Conservation (phyloP, 768 basidiomycete species). For the Candolleomyces efflorescens region DNA sequence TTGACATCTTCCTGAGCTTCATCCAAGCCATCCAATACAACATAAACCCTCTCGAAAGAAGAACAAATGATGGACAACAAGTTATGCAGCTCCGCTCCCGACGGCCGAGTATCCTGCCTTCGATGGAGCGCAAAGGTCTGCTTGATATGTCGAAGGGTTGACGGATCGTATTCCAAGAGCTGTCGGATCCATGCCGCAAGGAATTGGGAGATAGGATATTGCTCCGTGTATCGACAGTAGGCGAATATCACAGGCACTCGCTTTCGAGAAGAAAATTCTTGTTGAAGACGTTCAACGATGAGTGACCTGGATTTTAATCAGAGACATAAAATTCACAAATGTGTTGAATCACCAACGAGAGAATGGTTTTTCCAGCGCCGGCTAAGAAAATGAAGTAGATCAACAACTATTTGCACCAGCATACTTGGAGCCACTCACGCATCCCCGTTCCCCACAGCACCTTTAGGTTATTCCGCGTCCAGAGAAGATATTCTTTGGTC, state of each 20-base stretch:
- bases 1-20: not conserved
- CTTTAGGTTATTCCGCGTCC: not conserved
- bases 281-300: not conserved
- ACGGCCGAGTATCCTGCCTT: not conserved
- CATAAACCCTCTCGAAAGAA: not conserved
- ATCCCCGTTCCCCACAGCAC: conserved; percentile 1
- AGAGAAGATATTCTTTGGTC: not conserved
- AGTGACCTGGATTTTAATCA: not conserved
- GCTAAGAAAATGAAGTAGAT: not conserved
- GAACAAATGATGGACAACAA: not conserved
- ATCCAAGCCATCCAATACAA: not conserved
- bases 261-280: not conserved
- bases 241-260: not conserved
- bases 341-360: not conserved
- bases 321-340: not conserved
- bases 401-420: not conserved
- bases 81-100: not conserved
- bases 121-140: not conserved
- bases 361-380: not conserved
- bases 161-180: not conserved
- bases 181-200: not conserved
- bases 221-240: conserved; percentile 4
- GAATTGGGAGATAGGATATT: not conserved
- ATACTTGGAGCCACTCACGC: not conserved
- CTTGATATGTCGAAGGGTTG: not conserved